These are phyloP conservation scores for Drosera capensis DNA, from an alignment of 148 eudicot genomes.

Conservation along the genomic window DNA sequence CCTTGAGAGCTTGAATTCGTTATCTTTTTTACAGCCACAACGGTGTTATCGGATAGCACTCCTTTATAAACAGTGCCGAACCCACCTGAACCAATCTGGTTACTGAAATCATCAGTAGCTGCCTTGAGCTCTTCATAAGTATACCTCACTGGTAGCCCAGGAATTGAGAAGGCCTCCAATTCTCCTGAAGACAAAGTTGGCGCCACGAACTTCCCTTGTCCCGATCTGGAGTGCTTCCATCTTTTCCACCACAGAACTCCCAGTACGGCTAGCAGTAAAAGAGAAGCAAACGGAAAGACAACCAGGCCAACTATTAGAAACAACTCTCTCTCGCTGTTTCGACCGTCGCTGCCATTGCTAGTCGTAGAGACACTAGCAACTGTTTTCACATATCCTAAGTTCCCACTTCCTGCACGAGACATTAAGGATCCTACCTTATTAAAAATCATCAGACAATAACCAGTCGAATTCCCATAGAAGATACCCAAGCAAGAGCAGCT, in stretches of 20 bases:
- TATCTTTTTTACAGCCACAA: slow-evolving; percentile 70
- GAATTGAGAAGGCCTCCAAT: slow-evolving; percentile 45
- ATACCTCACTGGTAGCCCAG: slow-evolving; percentile 61
- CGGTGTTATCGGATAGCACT: slow-evolving; percentile 30
- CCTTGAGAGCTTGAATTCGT: slow-evolving; percentile 50
- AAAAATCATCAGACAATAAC: slow-evolving; percentile 37
- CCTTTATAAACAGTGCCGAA: slow-evolving; percentile 75
- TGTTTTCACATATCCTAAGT: slow-evolving; percentile 41
- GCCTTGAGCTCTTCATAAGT: slow-evolving; percentile 33
- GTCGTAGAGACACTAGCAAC: slow-evolving; percentile 8
- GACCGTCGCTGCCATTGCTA: neutral
- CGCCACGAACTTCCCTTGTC: slow-evolving; percentile 8
- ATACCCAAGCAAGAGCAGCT: slow-evolving; percentile 64
- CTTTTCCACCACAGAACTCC: slow-evolving; percentile 36
- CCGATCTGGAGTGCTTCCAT: slow-evolving; percentile 11
- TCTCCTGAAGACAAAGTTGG: slow-evolving; percentile 29
- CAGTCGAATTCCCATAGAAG: slow-evolving; percentile 40
- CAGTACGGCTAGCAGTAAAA: slow-evolving; percentile 16
- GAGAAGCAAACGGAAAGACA: slow-evolving; percentile 34
- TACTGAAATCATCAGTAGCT: slow-evolving; percentile 57
- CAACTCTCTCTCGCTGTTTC: neutral
- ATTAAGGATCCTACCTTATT: slow-evolving; percentile 45
- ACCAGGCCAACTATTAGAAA: slow-evolving; percentile 34
- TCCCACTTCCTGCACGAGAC: slow-evolving; percentile 8
- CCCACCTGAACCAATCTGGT: slow-evolving; percentile 67